phyloP scores from a whole-genome alignment of 2,329 filamentous ascomycete genomes.

The Botrytis medusae region DNA sequence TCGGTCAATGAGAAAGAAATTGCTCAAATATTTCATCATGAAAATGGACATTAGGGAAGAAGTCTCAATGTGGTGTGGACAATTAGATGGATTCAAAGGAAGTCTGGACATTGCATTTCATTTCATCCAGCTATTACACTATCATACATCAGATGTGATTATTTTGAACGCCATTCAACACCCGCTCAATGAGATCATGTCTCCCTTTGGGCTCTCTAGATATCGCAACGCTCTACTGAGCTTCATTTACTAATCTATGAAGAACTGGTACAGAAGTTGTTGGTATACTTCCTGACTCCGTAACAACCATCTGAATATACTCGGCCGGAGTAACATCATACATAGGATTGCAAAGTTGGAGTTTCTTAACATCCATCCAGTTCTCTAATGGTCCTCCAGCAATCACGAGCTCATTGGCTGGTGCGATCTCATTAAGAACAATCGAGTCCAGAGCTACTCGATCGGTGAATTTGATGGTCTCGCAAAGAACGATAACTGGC shows the following conservation, averaged over 20 bases:
- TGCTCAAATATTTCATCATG: background rate
- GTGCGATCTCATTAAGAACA: constrained; percentile 88
- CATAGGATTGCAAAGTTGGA: constrained; percentile 71
- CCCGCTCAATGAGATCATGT: background rate
- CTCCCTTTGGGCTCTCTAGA: background rate
- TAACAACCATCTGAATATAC: constrained; percentile 85
- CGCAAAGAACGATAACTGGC: constrained; percentile 85
- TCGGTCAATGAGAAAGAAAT: constrained; percentile 8
- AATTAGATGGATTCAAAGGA: background rate
- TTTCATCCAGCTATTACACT: constrained; percentile 23
- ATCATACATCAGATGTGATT: constrained; percentile 26
- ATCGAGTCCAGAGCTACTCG: constrained; percentile 89
- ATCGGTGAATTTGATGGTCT: constrained; percentile 93
- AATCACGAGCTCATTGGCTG: constrained; percentile 62
- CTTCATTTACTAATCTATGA: constrained; percentile 56
- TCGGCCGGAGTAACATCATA: constrained; percentile 90
- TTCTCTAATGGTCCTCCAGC: constrained; percentile 46
- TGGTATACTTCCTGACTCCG: constrained; percentile 83
- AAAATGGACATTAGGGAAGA: background rate
- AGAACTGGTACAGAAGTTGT: constrained; percentile 81
- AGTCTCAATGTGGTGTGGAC: background rate
- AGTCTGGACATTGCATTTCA: background rate
- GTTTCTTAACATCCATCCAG: constrained; percentile 58
- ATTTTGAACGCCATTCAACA: constrained; percentile 8
- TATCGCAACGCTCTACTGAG: constrained; percentile 25